Evolutionary conservation across 495 filamentous ascomycete species (phyloP).

Genomic region (Chaetomium tenue): DNA sequence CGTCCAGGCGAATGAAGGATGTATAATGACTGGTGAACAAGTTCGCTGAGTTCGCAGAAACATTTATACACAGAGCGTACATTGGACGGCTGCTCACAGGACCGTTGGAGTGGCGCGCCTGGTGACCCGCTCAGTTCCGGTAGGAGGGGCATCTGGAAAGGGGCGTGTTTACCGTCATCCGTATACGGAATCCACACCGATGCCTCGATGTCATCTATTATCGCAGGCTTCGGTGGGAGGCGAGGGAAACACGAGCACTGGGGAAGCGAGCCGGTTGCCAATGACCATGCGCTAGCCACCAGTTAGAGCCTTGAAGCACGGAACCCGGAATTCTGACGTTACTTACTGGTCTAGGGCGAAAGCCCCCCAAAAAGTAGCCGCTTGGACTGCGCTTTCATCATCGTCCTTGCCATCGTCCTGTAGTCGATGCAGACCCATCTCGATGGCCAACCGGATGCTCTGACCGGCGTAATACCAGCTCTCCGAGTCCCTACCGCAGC

Average conservation of each 20-base stretch:
- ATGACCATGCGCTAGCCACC: conserved; percentile 57
- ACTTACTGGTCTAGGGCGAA: conserved; percentile 68
- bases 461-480: conserved; percentile 66
- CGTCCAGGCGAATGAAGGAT: conserved; percentile 61
- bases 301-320: background rate
- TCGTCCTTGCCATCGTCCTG: conserved; percentile 43
- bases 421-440: conserved; percentile 61
- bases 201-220: conserved; percentile 54
- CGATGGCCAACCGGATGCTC: conserved; percentile 63
- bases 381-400: conserved; percentile 60
- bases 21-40: conserved; percentile 64
- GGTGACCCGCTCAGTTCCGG: conserved; percentile 23
- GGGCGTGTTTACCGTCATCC: conserved; percentile 49
- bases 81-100: conserved; percentile 54
- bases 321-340: background rate
- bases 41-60: conserved; percentile 64
- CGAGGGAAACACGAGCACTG: conserved; percentile 59
- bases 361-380: conserved; percentile 70
- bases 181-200: conserved; percentile 59
- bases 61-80: conserved; percentile 59
- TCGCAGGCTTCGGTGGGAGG: conserved; percentile 56
- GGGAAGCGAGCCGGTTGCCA: conserved; percentile 61
- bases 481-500: conserved; percentile 62
- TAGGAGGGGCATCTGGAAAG: background rate
- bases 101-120: conserved; percentile 49